These are phyloP conservation scores for Fallopia convolvulus DNA, from an alignment of 148 eudicot genomes.

Conservation along the genomic window DNA sequence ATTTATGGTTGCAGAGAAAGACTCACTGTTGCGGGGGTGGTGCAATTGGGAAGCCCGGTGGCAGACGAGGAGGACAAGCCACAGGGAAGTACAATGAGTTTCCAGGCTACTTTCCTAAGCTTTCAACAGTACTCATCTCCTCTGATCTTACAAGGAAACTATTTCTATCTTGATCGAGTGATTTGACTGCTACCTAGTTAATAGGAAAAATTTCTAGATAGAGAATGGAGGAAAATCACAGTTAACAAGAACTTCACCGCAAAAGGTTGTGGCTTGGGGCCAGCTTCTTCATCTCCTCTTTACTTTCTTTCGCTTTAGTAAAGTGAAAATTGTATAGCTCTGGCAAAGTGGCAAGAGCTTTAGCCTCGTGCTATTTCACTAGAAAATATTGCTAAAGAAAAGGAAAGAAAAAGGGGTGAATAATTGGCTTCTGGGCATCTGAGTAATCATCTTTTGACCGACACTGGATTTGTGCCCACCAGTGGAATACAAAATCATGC, in stretches of 20 bases:
- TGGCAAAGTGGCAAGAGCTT: neutral
- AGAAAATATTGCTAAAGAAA: neutral
- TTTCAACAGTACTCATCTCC: conserved; percentile 12
- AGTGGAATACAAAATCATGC: neutral
- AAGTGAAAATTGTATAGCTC: too few species aligned
- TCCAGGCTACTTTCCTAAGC: conserved; percentile 27
- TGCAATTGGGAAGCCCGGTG: conserved; percentile 12
- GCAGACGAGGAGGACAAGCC: conserved; percentile 32
- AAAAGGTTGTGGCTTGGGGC: neutral
- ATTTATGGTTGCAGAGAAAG: neutral
- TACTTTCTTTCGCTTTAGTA: neutral
- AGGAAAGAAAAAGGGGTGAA: too few species aligned
- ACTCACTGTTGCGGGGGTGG: neutral
- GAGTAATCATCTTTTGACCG: conserved; percentile 7
- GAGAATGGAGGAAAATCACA: too few species aligned
- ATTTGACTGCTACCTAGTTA: too few species aligned
- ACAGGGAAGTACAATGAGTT: conserved; percentile 32
- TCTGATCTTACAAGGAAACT: neutral
- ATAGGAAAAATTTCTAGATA: too few species aligned
- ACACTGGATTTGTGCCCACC: conserved; percentile 2
- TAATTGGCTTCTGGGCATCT: neutral
- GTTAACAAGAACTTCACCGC: too few species aligned
- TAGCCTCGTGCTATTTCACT: neutral
- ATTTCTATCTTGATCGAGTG: neutral
- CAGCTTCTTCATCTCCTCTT: neutral